These are phyloP conservation scores for Trebouxia sp. DNA, from an alignment of 139 green algal genomes.

Conservation along the genomic window DNA sequence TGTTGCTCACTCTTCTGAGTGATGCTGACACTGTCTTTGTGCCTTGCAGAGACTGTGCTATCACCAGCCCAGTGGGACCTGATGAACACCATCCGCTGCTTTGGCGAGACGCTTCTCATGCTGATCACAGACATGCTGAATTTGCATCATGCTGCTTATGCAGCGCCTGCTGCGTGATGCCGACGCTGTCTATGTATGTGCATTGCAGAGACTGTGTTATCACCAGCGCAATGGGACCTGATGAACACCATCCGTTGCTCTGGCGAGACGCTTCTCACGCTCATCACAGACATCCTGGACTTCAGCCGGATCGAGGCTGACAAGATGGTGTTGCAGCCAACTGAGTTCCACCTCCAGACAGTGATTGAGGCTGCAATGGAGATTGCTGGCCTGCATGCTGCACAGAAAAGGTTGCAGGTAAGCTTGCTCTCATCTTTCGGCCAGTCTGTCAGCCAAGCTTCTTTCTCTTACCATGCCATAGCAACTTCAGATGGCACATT, in stretches of 20 bases:
- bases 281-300: constrained; percentile 94
- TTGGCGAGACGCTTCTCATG: constrained; percentile 80
- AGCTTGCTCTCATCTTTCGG: background rate
- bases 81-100: constrained; percentile 79
- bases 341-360: constrained; percentile 69
- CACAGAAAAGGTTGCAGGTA: constrained; percentile 75
- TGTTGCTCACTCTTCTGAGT: background rate
- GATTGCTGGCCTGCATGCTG: constrained; percentile 75
- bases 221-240: constrained; percentile 76
- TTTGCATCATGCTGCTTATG: constrained; percentile 55
- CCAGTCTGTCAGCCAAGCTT: too few species aligned
- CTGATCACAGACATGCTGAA: constrained; percentile 94
- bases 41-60: constrained; percentile 15
- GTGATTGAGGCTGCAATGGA: constrained; percentile 86
- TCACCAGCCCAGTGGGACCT: constrained; percentile 78
- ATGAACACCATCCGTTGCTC: constrained; percentile 81
- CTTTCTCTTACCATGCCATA: too few species aligned
- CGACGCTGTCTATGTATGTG: too few species aligned
- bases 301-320: constrained; percentile 86
- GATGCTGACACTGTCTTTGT: too few species aligned
- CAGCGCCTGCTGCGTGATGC: background rate
- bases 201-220: constrained; percentile 26
- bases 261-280: constrained; percentile 81
- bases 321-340: constrained; percentile 68
- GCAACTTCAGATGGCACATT: too few species aligned